Evolutionary conservation across 2,329 filamentous ascomycete genomes (phyloP), one percentile per base, ranked within the genome.

Genomic region (Colletotrichum incanum): DNA sequence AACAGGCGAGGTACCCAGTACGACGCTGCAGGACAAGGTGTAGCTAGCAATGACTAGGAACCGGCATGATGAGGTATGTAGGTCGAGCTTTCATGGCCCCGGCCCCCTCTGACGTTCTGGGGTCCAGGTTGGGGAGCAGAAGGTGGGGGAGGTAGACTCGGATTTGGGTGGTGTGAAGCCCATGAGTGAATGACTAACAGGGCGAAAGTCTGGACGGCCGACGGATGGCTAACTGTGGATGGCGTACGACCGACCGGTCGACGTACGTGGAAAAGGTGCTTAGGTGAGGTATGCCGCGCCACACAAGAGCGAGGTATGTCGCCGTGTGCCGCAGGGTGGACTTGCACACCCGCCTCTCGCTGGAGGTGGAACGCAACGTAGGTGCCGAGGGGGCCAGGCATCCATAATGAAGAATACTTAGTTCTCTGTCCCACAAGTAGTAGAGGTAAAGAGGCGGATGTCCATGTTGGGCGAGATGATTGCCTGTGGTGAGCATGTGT

Each of bases 211-310:
- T 28, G 43, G 59, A 69, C 31, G 43, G 59, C 62, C 34, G 56
- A 41, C 39, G 59, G 23, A 31, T 52, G 47, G 41, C 43, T 26
- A 56, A 65, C 23, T 56, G 56, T 34, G 56, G 26, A 43, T 41
- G 56, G 45, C 23, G 43, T 52, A 16, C 31, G 58, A 50, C 59
- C 28, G 28, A 31, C 6, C 31, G 14, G 31, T 18, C 23, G n/a
- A 26, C 14, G 59, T 49, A 62, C 23, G 39, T 16, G 41, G 31
- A 58, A 41, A 67, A 43, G 52, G 34, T 69, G 66, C 41, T 67
- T 54, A 66, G 64, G 64, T 34, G 55, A 71, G 68, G 68, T 23
- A 71, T 71, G 50, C 68, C 64, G 68, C 64, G 64, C 68, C 64
- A 71, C 68, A 52, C 68, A 50, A 67, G 39, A 50, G 41, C 41